Conservation (phyloP, 345 rosid genomes). For the Populus alba region DNA sequence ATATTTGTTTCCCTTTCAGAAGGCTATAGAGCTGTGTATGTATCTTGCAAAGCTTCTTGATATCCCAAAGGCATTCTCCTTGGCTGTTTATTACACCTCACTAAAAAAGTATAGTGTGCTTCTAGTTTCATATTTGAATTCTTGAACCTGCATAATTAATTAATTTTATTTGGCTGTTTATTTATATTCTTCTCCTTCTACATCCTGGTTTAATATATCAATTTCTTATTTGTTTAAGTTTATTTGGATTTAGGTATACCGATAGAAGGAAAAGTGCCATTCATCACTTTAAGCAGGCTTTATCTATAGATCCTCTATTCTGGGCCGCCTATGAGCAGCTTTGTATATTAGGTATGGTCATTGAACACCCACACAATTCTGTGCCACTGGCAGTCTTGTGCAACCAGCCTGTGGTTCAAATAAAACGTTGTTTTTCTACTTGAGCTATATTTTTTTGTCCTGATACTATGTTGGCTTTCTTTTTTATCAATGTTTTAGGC, state of each 20-base stretch:
- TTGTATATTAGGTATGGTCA: constrained; percentile 70
- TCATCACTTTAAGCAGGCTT: constrained; percentile 78
- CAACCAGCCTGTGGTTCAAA: neutral
- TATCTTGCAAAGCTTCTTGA: neutral
- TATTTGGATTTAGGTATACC: constrained; percentile 64
- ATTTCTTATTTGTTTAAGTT: constrained; percentile 10
- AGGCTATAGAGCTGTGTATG: neutral
- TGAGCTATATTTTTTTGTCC: neutral
- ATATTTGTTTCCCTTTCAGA: neutral
- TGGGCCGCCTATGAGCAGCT: constrained; percentile 97
- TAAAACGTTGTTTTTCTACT: neutral
- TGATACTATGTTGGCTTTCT: neutral
- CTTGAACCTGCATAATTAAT: neutral
- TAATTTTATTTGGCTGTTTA: neutral
- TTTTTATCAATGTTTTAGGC: constrained; percentile 39
- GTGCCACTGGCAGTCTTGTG: constrained; percentile 1
- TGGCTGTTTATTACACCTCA: neutral
- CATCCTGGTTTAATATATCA: constrained; percentile 9
- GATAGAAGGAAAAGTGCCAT: constrained; percentile 81
- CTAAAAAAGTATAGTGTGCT: neutral
- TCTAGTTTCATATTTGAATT: neutral
- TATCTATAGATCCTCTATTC: constrained; percentile 81
- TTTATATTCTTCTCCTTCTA: neutral
- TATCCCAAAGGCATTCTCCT: neutral
- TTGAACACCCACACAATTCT: constrained; percentile 1